Percentiles rank a stretch among this genome's conserved stretches.
phyloP scores from a whole-genome alignment of 164 flowering plant genomes.

The Magnolia changhungtana region DNA sequence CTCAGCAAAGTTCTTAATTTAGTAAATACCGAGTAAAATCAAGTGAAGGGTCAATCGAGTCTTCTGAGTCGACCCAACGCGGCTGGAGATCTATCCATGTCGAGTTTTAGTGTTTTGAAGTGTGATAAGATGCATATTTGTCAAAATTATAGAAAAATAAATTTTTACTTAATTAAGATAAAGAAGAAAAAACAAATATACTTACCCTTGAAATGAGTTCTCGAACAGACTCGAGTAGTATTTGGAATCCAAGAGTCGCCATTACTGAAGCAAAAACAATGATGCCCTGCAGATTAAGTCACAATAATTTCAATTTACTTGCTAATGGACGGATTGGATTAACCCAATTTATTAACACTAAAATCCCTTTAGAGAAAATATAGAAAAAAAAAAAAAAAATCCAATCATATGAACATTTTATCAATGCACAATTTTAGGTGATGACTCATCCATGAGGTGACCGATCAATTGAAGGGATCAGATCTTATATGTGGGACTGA shows the following conservation, averaged over 20 bases:
- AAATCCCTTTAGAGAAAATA: too few species aligned
- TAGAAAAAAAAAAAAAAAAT: too few species aligned
- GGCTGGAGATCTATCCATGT: too few species aligned
- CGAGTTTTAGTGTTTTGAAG: too few species aligned
- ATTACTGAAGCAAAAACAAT: constrained; percentile 78
- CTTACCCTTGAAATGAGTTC: constrained; percentile 47
- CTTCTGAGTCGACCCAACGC: too few species aligned
- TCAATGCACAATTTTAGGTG: neutral
- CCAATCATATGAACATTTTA: too few species aligned
- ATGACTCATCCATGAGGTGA: neutral
- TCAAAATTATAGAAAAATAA: too few species aligned
- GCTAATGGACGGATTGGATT: neutral
- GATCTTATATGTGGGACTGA: neutral
- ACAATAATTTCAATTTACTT: neutral
- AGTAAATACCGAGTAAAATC: too few species aligned
- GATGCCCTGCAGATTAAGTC: constrained; percentile 49
- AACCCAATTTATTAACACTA: neutral
- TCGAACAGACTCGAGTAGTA: constrained; percentile 56
- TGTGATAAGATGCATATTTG: too few species aligned
- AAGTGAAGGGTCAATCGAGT: too few species aligned
- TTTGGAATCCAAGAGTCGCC: constrained; percentile 78
- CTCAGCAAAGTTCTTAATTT: too few species aligned
- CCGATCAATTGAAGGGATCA: neutral
- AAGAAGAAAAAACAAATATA: neutral
- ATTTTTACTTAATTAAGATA: too few species aligned